A percentile compares a stretch with the other conserved stretches of the same genome.
Evolutionary conservation across 2,329 filamentous ascomycete genomes (phyloP).

Genomic region (Cordyceps militaris): DNA sequence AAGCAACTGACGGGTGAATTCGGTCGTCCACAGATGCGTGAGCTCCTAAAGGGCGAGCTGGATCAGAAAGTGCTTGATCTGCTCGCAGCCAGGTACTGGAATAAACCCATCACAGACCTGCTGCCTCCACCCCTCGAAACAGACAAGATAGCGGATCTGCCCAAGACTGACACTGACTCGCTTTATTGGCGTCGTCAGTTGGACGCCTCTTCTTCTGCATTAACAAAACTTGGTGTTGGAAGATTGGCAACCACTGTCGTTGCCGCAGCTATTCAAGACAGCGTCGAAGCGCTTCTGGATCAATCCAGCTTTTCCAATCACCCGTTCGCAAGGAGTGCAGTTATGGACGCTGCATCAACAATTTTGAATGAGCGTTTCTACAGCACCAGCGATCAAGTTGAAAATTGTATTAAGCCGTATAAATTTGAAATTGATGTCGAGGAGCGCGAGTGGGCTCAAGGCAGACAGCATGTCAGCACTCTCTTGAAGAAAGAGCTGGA

Average conservation of each 20-base stretch:
- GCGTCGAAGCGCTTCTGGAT: conserved; percentile 71
- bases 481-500: conserved; percentile 83
- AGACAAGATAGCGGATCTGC: conserved; percentile 68
- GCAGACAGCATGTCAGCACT: conserved; percentile 71
- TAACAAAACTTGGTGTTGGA: conserved; percentile 92
- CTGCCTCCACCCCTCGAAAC: conserved; percentile 56
- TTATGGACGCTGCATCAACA: conserved; percentile 78
- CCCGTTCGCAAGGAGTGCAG: conserved; percentile 88
- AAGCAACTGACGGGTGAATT: conserved; percentile 89
- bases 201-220: conserved; percentile 79
- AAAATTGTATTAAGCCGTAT: conserved; percentile 98
- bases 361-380: conserved; percentile 94
- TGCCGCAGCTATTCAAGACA: conserved; percentile 75
- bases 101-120: conserved; percentile 87
- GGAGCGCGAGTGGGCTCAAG: conserved; percentile 78
- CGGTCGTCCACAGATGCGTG: conserved; percentile 79
- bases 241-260: conserved; percentile 88
- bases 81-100: conserved; percentile 93
- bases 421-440: conserved; percentile 97
- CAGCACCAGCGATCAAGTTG: conserved; percentile 93
- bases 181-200: conserved; percentile 91
- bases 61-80: conserved; percentile 93
- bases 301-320: conserved; percentile 82
- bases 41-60: conserved; percentile 83
- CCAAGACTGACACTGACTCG: conserved; percentile 77